Evolutionary conservation across 2,329 filamentous ascomycete species (phyloP).

Genomic region (Clarireedia hainanense): DNA sequence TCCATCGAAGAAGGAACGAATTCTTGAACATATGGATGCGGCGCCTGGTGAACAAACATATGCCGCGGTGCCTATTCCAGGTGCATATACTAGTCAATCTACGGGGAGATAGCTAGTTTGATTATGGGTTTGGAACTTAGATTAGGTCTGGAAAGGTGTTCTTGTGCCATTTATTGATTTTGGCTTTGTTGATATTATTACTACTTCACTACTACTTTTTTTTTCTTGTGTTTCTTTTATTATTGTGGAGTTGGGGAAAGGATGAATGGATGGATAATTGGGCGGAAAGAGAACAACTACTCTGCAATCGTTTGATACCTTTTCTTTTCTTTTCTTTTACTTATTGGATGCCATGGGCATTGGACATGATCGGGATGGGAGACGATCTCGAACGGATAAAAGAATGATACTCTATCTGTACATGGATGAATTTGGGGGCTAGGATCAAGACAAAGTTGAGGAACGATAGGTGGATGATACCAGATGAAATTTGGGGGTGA

Average conservation of each 20-base stretch:
- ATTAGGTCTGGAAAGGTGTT: neutral
- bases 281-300: neutral
- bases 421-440: too few species aligned
- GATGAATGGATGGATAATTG: too few species aligned
- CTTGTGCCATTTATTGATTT: neutral
- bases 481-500: too few species aligned
- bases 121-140: neutral
- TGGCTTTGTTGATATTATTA: neutral
- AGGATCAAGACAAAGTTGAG: too few species aligned
- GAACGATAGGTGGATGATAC: too few species aligned
- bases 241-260: neutral
- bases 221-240: neutral
- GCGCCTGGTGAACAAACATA: constrained; percentile 79
- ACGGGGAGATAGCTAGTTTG: neutral
- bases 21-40: constrained; percentile 57
- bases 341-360: neutral
- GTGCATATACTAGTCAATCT: constrained; percentile 61
- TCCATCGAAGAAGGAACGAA: constrained; percentile 22
- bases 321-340: neutral
- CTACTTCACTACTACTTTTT: neutral
- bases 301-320: neutral
- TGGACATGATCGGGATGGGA: too few species aligned
- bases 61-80: constrained; percentile 80
- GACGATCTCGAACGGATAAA: too few species aligned
- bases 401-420: too few species aligned